These are phyloP conservation scores for Ascosphaera aggregata DNA, from an alignment of 2,329 filamentous ascomycete species.

Conservation along the genomic window DNA sequence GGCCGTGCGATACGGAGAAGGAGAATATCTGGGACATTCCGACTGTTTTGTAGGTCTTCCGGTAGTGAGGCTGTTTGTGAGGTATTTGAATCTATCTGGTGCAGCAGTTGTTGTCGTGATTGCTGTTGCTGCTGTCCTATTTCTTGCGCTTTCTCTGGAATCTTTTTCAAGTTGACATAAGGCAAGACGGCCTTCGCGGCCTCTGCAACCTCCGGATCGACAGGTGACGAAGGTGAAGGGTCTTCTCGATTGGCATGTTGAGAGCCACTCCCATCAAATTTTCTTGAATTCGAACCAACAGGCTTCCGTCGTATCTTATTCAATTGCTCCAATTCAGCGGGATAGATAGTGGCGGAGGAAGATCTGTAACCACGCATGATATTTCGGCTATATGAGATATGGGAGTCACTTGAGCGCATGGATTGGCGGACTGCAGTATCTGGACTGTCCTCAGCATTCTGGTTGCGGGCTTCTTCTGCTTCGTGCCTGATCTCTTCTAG, in stretches of 20 bases:
- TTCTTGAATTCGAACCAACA: background rate
- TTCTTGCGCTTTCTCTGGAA: background rate
- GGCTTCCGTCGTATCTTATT: background rate
- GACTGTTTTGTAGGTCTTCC: too few relatives aligned
- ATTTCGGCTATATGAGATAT: background rate
- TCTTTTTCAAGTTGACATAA: background rate
- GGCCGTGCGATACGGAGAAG: too few relatives aligned
- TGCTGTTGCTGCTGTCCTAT: conserved; percentile 8
- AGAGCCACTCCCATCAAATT: background rate
- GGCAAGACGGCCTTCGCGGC: background rate
- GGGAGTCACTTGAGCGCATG: background rate
- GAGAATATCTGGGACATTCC: too few relatives aligned
- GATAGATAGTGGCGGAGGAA: too few relatives aligned
- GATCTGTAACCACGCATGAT: background rate
- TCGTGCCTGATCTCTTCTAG: conserved; percentile 18
- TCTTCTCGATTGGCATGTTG: background rate
- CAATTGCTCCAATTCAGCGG: background rate
- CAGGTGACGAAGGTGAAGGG: background rate
- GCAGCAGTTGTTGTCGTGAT: background rate
- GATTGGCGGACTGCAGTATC: background rate
- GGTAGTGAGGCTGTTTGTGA: background rate
- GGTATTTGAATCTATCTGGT: too few relatives aligned
- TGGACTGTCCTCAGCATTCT: conserved; percentile 8
- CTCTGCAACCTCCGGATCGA: background rate
- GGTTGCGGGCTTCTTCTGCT: conserved; percentile 2